Base-by-base conservation (phyloP, 2,329 filamentous ascomycete species). In the Epichloe scottii region DNA sequence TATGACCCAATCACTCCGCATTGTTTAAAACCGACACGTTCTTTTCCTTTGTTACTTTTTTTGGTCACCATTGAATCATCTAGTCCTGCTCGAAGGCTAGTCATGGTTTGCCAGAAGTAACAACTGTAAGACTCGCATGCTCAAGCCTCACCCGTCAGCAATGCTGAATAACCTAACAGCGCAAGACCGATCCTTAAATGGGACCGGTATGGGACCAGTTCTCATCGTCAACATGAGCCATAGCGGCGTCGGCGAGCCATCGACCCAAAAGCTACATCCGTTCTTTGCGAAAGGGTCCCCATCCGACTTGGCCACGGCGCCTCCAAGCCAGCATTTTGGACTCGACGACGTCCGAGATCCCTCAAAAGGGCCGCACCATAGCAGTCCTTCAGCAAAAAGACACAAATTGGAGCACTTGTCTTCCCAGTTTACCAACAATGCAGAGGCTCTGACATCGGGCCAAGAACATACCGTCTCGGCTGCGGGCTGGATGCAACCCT, bases 231-330 rank as follows among this genome's bases (percentile, higher is more conserved):
- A 62, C 46, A 79, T 78, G 76, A 64, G 66, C 55, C 67, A 67
- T 50, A 65, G 67, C 59, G 65, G 61, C 51, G 55, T 64, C 49
- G 61, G 59, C 53, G 68, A 67, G 50, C 59, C 63, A 10, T 54
- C 60, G 39, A 57, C 60, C 23, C 73, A 71, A 58, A 77, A 75
- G 56, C 59, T 80, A 38, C 78, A 81, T 56, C 77, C 78, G 17
- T 79, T 81, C 64, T 80, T 81, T 59, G 59, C 65, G 39, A 66
- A 64, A 51, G 51, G 45, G 6, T 52, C 61, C 44, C 23, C 51
- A 19, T 49, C 52, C 30, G 53, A 57, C 11, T 35, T 47, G 35
- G 30, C 52, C 34, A 19, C 44, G n/a, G 42, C 17, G 23, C 15
- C 48, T 48, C 35, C 45, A 7, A 39, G 41, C 23, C 43, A 44